Percentiles rank a stretch among this genome's conserved stretches.
These are phyloP conservation scores for Vitellaria paradoxa DNA, from an alignment of 179 eudicot species.

Conservation along the genomic window DNA sequence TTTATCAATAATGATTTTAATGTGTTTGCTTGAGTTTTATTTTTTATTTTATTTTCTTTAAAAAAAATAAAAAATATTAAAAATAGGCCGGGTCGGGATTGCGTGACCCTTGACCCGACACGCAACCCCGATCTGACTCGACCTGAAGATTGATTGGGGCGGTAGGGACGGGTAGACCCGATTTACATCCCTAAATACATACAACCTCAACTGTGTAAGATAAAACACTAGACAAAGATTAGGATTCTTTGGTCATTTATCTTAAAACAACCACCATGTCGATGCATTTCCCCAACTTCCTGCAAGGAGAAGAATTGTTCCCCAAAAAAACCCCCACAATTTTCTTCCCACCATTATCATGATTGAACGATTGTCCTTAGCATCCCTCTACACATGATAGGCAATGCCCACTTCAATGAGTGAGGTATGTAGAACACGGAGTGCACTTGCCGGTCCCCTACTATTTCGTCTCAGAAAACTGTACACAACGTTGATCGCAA, in stretches of 20 bases:
- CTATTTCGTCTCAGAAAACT: conserved; percentile 33
- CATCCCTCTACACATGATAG: conserved; percentile 27
- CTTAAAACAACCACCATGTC: not conserved
- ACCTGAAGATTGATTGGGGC: too few relatives aligned
- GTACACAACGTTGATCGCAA: conserved; percentile 31
- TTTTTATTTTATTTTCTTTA: too few relatives aligned
- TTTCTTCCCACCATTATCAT: not conserved
- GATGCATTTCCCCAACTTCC: too few relatives aligned
- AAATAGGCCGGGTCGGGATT: too few relatives aligned
- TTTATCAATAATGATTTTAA: too few relatives aligned
- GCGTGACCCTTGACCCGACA: too few relatives aligned
- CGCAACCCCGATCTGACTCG: too few relatives aligned
- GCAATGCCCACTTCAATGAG: conserved; percentile 43
- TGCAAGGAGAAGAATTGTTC: not conserved
- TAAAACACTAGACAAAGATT: not conserved
- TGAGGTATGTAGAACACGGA: conserved; percentile 38
- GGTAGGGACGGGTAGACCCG: too few relatives aligned
- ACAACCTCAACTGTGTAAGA: too few relatives aligned
- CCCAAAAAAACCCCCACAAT: not conserved
- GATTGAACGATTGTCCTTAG: not conserved
- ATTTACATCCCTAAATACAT: conserved; percentile 30
- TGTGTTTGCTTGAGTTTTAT: too few relatives aligned
- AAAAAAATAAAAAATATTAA: too few relatives aligned
- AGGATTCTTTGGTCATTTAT: not conserved
- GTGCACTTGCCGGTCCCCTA: conserved; percentile 28